Base-by-base conservation (phyloP, 352 stramenopile species). In the Phytophthora quininea region DNA sequence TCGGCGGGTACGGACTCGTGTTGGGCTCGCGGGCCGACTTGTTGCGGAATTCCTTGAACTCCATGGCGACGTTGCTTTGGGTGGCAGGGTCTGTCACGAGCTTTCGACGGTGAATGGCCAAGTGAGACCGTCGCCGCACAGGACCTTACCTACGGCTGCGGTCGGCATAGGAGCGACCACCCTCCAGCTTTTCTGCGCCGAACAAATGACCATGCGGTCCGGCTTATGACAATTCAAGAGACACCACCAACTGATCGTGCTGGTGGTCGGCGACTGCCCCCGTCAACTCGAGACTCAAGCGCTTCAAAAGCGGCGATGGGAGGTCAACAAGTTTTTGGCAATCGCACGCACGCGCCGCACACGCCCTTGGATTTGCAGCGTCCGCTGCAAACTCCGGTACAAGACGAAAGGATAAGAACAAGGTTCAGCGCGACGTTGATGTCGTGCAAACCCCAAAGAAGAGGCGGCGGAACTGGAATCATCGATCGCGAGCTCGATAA, bases 1-100 rank as follows among this genome's bases (percentile, higher is more conserved):
- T 69, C n/a, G 65, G 60, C 43, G 65, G 65, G 33, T 73, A 69
- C 31, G 65, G 65, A 54, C 59, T 73, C 48, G 59, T 73, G 60
- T 62, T 62, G 38, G 65, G 54, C 48, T 69, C 59, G 1, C 60
- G 59, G 38, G 65, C 33, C 29, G 65, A 57, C 14, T 58, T 45
- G 54, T 62, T 69, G 40, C 65, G 65, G 52, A 69, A 65, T 48
- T 73, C 60, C 24, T 65, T 69, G 43, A 73, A 73, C 37, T 69
- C 65, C 65, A 73, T 73, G 9, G 27, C 47, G 9, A 53, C 40
- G 11, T 48, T n/a, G 37, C 54, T 62, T 71, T 67, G 40, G 46
- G 35, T 3, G 15, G 37, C 38, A 10, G 10, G 24, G 52, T 55
- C 48, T 51, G 8, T 61, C 35, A 54, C 50, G 40, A 37, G 30